Conservation (phyloP, 2,329 filamentous ascomycete genomes). For the Fusarium nisikadoi region DNA sequence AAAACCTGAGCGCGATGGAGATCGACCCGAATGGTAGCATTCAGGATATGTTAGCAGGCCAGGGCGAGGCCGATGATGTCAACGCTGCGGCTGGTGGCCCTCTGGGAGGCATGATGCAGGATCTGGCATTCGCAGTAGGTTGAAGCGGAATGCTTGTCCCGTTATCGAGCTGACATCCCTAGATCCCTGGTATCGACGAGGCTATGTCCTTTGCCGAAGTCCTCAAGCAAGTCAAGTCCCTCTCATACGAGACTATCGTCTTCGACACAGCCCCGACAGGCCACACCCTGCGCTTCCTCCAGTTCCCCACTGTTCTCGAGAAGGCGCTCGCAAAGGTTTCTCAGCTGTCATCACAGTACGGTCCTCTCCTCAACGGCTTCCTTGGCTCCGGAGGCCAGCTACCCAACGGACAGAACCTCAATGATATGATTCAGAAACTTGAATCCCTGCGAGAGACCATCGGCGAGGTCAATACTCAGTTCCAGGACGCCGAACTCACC, state of each 20-base stretch:
- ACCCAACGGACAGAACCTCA: conserved; percentile 91
- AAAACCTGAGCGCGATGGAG: conserved; percentile 97
- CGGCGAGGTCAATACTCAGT: conserved; percentile 94
- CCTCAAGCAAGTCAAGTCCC: conserved; percentile 97
- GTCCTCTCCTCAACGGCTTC: conserved; percentile 93
- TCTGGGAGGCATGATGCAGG: conserved; percentile 97
- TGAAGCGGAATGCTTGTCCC: neutral
- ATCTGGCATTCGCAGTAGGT: conserved; percentile 91
- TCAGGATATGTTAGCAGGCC: conserved; percentile 87
- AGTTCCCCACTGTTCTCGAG: conserved; percentile 97
- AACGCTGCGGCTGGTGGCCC: conserved; percentile 74
- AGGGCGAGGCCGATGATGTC: conserved; percentile 72
- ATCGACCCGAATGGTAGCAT: conserved; percentile 98
- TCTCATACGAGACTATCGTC: conserved; percentile 98
- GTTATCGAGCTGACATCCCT: neutral
- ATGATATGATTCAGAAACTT: conserved; percentile 94
- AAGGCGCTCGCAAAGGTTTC: conserved; percentile 98
- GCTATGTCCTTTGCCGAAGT: conserved; percentile 99
- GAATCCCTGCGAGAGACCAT: conserved; percentile 94
- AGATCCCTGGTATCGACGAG: conserved; percentile 99
- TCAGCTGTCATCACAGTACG: conserved; percentile 92
- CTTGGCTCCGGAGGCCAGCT: conserved; percentile 80
- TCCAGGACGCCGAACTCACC: conserved; percentile 94
- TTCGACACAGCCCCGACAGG: conserved; percentile 99
- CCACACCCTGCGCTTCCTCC: conserved; percentile 97